phyloP scores from a whole-genome alignment of 306 rosid genomes.

The Echinosophora koreensis region DNA sequence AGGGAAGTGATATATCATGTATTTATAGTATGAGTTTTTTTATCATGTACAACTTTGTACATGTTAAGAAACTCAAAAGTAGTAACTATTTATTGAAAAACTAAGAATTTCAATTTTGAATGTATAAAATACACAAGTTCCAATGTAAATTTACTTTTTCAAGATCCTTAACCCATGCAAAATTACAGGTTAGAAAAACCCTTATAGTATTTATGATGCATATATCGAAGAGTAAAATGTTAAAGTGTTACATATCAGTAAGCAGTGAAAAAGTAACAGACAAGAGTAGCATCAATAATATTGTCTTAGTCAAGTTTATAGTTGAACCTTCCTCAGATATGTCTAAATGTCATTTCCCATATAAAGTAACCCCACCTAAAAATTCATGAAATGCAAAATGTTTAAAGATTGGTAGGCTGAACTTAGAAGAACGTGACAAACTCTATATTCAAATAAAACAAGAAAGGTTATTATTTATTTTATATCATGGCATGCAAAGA shows the following conservation, averaged over 20 bases:
- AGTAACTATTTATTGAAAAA: too few species aligned
- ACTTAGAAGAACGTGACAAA: constrained; percentile 40
- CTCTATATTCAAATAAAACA: neutral
- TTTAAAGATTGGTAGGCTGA: constrained; percentile 29
- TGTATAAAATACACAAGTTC: too few species aligned
- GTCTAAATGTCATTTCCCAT: neutral
- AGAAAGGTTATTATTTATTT: neutral
- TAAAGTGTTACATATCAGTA: too few species aligned
- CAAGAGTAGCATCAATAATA: neutral
- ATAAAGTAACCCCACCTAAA: neutral
- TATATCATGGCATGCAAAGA: neutral
- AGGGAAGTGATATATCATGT: neutral
- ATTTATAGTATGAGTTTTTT: too few species aligned
- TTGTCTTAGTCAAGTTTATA: neutral
- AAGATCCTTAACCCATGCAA: too few species aligned
- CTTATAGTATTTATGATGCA: too few species aligned
- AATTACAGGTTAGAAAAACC: too few species aligned
- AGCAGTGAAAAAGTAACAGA: constrained; percentile 11
- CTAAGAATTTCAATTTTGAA: too few species aligned
- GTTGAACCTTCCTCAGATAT: constrained; percentile 44
- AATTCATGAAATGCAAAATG: neutral
- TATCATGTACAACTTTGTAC: too few species aligned
- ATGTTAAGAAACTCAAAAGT: too few species aligned
- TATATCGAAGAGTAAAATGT: too few species aligned
- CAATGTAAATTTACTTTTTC: too few species aligned